These are phyloP conservation scores for Brassica juncea DNA, from an alignment of 345 rosid species.

Conservation along the genomic window DNA sequence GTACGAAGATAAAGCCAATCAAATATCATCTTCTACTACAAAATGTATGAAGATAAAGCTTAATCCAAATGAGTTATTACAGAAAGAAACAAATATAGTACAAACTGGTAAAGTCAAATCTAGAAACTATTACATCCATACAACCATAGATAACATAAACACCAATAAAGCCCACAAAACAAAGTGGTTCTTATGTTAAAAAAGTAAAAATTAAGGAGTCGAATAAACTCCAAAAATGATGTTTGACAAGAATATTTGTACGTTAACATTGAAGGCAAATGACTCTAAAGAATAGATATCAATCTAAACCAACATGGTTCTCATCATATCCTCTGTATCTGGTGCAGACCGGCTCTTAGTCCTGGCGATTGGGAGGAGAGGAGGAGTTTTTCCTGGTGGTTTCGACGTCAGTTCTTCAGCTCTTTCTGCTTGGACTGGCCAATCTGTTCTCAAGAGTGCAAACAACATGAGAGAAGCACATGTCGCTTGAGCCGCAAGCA, in stretches of 20 bases:
- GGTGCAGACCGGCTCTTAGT: not conserved
- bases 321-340: constrained; percentile 28
- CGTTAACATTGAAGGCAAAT: constrained; percentile 20
- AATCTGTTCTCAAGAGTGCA: constrained; percentile 70
- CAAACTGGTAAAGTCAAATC: constrained; percentile 30
- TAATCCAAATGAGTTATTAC: constrained; percentile 22
- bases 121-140: constrained; percentile 24
- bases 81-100: constrained; percentile 21
- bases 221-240: constrained; percentile 28
- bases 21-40: not conserved
- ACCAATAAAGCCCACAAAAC: constrained; percentile 11
- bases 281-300: constrained; percentile 27
- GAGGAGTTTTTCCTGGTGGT: constrained; percentile 21
- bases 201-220: constrained; percentile 25
- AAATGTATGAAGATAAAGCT: not conserved
- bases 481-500: constrained; percentile 91
- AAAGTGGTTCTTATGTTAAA: constrained; percentile 2
- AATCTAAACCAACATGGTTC: constrained; percentile 34
- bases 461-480: constrained; percentile 82
- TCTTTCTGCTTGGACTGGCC: constrained; percentile 69
- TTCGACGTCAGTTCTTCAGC: constrained; percentile 68
- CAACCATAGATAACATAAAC: constrained; percentile 28
- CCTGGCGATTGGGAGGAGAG: constrained; percentile 31
- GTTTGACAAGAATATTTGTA: constrained; percentile 29
- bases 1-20: not conserved